Base-by-base conservation (phyloP, 1,139 yeast genomes). In the Blastobotrys indianensis region DNA sequence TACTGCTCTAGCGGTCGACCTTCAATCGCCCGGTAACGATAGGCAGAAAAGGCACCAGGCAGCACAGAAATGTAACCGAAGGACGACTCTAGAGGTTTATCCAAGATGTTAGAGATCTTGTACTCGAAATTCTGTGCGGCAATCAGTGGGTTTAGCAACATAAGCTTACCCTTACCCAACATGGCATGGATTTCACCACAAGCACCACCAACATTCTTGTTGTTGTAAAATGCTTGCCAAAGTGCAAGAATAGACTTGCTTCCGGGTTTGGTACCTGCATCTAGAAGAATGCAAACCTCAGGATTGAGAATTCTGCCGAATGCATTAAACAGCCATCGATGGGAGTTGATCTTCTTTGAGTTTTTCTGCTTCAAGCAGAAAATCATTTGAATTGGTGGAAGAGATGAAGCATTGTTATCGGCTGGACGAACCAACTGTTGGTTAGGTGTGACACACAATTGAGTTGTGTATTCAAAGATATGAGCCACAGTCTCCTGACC, bases 81-180 rank as follows among this genome's bases (percentile, higher is more conserved):
- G 4, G 81, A 76, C 20, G 95, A 84, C 66, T 90, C 98, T 60
- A 90, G 73, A 1, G 98, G 98, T 61, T 90, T 90, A 66, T 90
- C 98, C 48, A 90, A 72, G 55, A 90, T 90, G 62, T 90, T 90
- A 12, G 97, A 90, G 80, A 90, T 86, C 61, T 90, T 90, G 67
- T 90, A 90, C 67, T 90, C 98, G 60, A 90, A 90, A 64, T 90
- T 90, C 65, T 90, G 98, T 0, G 97, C 88, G 0, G 97, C 97
- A 37, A 90, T 96, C 44, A 90, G 70, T 2, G 98, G 98, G 61
- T 90, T 92, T 28, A 86, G 65, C 44, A 58, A 80, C 55, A 90
- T 71, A 52, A 86, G 85, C 34, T 70, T 62, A 76, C 96, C 86
- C 60, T 80, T 84, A 41, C 97, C 97, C 59, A 85, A 85, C 85